Evolutionary conservation across 176 grass and related monocot genomes (phyloP).

Genomic region (Oryza meridionalis): DNA sequence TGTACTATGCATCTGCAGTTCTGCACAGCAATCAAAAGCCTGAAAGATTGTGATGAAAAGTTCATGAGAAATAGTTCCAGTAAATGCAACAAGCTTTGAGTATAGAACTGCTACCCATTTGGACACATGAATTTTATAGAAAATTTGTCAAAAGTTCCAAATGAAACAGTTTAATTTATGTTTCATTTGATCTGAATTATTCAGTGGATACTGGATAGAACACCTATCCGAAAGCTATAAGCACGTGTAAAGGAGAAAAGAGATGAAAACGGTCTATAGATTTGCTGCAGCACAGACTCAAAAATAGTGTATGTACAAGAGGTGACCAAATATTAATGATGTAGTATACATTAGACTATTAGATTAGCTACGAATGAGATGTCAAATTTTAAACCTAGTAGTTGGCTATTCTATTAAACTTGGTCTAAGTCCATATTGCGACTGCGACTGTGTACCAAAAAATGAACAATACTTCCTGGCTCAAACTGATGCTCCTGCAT

Average conservation of each 20-base stretch:
- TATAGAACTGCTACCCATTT: not conserved
- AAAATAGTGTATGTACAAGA: too few species aligned
- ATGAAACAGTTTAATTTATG: not conserved
- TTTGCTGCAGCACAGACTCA: too few species aligned
- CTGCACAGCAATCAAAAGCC: not conserved
- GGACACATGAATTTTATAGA: not conserved
- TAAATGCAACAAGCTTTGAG: not conserved
- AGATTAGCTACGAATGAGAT: too few species aligned
- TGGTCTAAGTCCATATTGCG: not conserved
- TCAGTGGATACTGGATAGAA: too few species aligned
- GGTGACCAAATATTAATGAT: too few species aligned
- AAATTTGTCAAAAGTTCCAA: too few species aligned
- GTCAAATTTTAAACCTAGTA: too few species aligned
- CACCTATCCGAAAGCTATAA: not conserved
- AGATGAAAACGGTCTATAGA: too few species aligned
- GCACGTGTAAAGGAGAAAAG: too few species aligned
- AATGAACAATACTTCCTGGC: not conserved
- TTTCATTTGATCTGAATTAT: too few species aligned
- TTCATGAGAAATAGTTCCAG: not conserved
- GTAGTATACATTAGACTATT: too few species aligned
- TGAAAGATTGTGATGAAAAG: not conserved
- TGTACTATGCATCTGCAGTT: not conserved
- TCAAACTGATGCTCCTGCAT: not conserved
- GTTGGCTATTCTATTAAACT: too few species aligned
- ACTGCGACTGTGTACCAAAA: not conserved